phyloP scores from a whole-genome alignment of 768 basidiomycete species.

The Botryobasidium botryosum region DNA sequence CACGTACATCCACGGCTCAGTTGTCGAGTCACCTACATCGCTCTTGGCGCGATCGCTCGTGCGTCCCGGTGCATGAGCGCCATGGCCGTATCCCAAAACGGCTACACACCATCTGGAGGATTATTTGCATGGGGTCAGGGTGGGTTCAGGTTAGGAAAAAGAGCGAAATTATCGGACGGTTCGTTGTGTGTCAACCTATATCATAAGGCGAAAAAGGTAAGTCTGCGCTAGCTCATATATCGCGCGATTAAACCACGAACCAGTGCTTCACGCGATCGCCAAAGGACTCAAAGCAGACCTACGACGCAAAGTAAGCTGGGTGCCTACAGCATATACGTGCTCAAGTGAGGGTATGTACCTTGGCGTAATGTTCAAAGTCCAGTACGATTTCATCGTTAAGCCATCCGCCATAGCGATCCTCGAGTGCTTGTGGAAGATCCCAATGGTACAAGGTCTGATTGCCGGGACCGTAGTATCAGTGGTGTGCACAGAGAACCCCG shows the following conservation, averaged over 20 bases:
- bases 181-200: slow-evolving; percentile 58
- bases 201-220: neutral
- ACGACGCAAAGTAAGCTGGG: neutral
- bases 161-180: no score
- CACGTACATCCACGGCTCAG: slow-evolving; percentile 53
- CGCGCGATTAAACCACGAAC: slow-evolving; percentile 25
- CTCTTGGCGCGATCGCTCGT: slow-evolving; percentile 45
- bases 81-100: slow-evolving; percentile 49
- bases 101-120: slow-evolving; percentile 55
- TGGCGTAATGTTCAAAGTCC: slow-evolving; percentile 45
- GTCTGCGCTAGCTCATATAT: neutral
- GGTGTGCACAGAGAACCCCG: slow-evolving; percentile 19
- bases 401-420: slow-evolving; percentile 62
- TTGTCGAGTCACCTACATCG: slow-evolving; percentile 42
- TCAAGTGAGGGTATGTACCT: slow-evolving; percentile 23
- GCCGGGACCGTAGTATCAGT: no score
- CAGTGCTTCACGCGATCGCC: slow-evolving; percentile 63
- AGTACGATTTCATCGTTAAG: slow-evolving; percentile 45
- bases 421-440: slow-evolving; percentile 59
- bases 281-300: slow-evolving; percentile 56
- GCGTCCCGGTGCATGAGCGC: slow-evolving; percentile 51
- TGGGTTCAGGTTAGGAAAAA: no score
- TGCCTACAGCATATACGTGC: neutral
- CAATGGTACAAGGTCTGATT: slow-evolving; percentile 51
- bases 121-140: no score